Conservation (phyloP, 805 yeast genomes). For the Clavispora santaluciae region DNA sequence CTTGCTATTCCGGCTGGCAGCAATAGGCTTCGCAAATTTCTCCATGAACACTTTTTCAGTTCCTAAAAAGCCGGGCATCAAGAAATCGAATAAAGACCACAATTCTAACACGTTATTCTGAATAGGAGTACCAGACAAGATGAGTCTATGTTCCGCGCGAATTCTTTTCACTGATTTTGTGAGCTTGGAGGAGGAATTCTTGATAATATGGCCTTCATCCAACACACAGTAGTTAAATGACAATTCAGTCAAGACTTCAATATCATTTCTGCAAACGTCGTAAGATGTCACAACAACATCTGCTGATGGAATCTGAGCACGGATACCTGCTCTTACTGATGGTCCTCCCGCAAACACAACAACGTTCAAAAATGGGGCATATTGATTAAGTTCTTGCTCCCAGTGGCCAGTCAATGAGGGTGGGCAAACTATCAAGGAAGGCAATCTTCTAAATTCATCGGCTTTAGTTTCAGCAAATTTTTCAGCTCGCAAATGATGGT, state of each 20-base stretch:
- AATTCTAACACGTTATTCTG: constrained; percentile 94
- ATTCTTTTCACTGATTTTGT: constrained; percentile 82
- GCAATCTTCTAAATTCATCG: constrained; percentile 66
- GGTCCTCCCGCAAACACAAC: constrained; percentile 95
- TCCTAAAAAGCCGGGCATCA: constrained; percentile 98
- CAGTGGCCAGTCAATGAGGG: constrained; percentile 98
- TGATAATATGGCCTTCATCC: constrained; percentile 97
- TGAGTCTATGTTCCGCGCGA: constrained; percentile 82
- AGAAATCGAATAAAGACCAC: constrained; percentile 95
- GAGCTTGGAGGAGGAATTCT: constrained; percentile 82
- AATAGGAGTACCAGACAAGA: constrained; percentile 95
- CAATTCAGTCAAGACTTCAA: constrained; percentile 50
- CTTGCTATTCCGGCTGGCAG: constrained; percentile 85
- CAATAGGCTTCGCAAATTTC: constrained; percentile 95
- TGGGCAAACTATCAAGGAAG: constrained; percentile 89
- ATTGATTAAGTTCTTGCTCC: constrained; percentile 91
- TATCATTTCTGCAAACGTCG: constrained; percentile 93
- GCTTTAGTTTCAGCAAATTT: constrained; percentile 57
- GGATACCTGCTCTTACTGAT: constrained; percentile 52
- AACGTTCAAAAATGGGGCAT: constrained; percentile 81
- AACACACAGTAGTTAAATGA: constrained; percentile 91
- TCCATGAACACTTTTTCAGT: constrained; percentile 92
- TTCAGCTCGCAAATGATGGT: constrained; percentile 79
- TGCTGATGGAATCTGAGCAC: constrained; percentile 47
- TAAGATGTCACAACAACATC: constrained; percentile 93